A percentile compares a stretch with the other conserved stretches of the same genome.
Evolutionary conservation across 257 asterid species (phyloP).

Genomic region (Nicotiana attenuata): DNA sequence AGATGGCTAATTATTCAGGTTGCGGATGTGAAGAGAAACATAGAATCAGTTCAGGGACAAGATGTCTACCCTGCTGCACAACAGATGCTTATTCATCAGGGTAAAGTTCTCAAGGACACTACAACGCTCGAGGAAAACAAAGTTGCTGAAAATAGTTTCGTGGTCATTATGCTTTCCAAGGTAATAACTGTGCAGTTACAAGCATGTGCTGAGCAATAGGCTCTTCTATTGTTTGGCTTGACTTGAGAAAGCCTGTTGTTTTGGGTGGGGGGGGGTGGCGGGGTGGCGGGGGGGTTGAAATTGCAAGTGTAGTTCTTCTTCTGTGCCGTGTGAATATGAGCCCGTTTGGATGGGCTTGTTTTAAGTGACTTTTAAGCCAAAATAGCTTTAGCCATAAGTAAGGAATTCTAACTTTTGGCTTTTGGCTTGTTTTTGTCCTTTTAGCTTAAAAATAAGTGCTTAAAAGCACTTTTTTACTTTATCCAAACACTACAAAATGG

Average conservation of each 20-base stretch:
- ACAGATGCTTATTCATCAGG: slow-evolving; percentile 90
- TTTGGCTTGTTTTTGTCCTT: too few species aligned
- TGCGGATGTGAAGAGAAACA: slow-evolving; percentile 67
- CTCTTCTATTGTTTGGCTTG: neutral
- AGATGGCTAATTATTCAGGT: slow-evolving; percentile 33
- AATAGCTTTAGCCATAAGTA: too few species aligned
- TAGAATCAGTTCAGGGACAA: slow-evolving; percentile 67
- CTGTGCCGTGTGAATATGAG: neutral
- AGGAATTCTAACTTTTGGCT: too few species aligned
- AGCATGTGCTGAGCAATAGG: neutral
- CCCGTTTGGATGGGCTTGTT: too few species aligned
- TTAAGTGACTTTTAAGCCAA: too few species aligned
- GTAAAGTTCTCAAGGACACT: slow-evolving; percentile 82
- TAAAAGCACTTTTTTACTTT: too few species aligned
- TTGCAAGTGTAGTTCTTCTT: neutral
- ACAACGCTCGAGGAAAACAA: slow-evolving; percentile 70
- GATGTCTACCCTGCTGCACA: slow-evolving; percentile 67
- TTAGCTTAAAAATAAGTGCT: too few species aligned
- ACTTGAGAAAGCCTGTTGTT: neutral
- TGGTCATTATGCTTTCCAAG: slow-evolving; percentile 81
- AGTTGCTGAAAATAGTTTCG: slow-evolving; percentile 71
- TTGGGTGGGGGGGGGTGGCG: neutral
- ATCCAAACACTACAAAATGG: too few species aligned
- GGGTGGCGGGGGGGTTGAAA: neutral
- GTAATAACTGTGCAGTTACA: slow-evolving; percentile 23